A percentile compares a stretch with the other conserved stretches of the same genome.
phyloP scores from a whole-genome alignment of 2,329 filamentous ascomycete genomes.

The Chaetomium strumarium region DNA sequence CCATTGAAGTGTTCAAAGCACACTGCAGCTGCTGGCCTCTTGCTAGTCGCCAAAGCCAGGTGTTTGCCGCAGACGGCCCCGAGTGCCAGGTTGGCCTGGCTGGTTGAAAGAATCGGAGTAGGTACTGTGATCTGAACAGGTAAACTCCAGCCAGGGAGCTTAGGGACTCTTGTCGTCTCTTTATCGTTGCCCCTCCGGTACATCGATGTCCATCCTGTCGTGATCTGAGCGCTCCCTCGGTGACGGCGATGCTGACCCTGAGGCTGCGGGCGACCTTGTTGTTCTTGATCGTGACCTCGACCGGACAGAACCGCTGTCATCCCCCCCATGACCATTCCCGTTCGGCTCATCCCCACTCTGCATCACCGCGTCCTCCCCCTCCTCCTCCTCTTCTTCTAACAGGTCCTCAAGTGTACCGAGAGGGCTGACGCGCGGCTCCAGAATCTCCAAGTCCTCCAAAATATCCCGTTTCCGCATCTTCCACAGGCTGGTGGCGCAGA shows the following conservation, averaged over 20 bases:
- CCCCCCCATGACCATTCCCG: conserved; percentile 15
- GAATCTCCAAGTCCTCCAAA: conserved; percentile 79
- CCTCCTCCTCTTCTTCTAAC: conserved; percentile 55
- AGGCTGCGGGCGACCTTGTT: conserved; percentile 12
- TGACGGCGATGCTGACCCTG: conserved; percentile 4
- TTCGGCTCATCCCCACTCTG: conserved; percentile 24
- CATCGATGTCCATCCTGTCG: conserved; percentile 25
- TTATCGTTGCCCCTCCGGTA: conserved; percentile 2
- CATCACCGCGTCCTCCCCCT: conserved; percentile 46
- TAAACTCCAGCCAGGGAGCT: neutral
- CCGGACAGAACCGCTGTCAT: conserved; percentile 20
- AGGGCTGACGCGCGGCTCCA: conserved; percentile 81
- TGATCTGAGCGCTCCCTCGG: conserved; percentile 12
- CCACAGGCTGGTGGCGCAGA: conserved; percentile 88
- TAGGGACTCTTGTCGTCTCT: conserved; percentile 13
- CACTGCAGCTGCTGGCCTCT: too few relatives aligned
- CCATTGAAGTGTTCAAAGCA: too few relatives aligned
- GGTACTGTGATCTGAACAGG: neutral
- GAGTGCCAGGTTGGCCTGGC: too few relatives aligned
- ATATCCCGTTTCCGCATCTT: conserved; percentile 79
- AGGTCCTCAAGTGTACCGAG: conserved; percentile 73
- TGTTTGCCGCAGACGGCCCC: too few relatives aligned
- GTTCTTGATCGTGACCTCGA: conserved; percentile 27
- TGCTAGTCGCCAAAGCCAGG: too few relatives aligned
- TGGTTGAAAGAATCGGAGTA: too few relatives aligned